A percentile compares a stretch with the other conserved stretches of the same genome.
Conservation (phyloP, 225 moss, liverwort and hornwort genomes). For the Marchantia polymorpha region DNA sequence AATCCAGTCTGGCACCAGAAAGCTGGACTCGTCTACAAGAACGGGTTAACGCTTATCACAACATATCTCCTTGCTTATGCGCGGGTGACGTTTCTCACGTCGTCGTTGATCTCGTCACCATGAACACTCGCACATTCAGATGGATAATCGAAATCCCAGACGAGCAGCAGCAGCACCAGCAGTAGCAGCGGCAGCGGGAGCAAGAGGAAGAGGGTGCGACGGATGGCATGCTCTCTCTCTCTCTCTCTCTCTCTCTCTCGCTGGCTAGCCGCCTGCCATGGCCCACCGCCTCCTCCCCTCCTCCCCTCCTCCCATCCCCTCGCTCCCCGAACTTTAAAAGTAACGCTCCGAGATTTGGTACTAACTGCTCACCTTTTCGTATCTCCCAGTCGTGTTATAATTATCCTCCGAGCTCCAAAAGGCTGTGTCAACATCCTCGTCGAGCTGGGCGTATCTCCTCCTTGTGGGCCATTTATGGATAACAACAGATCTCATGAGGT, state of each 20-base stretch:
- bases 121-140: not conserved
- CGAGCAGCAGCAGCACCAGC: too few species aligned
- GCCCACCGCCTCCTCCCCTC: not conserved
- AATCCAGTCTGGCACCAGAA: conserved; percentile 1
- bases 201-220: not conserved
- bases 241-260: too few species aligned
- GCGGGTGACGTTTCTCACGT: not conserved
- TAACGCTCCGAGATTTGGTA: conserved; percentile 11
- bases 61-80: not conserved
- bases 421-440: not conserved
- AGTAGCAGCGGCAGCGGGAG: too few species aligned
- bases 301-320: not conserved
- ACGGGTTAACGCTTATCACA: not conserved
- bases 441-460: not conserved
- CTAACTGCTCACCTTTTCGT: conserved; percentile 3
- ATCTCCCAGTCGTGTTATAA: not conserved
- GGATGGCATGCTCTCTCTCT: too few species aligned
- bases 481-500: not conserved
- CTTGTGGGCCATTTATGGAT: not conserved
- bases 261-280: not conserved
- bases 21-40: not conserved
- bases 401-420: not conserved
- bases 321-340: not conserved
- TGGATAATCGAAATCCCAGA: not conserved
- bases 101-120: not conserved